Conservation (phyloP, 176 grass and related monocot genomes). For the Avena atlantica region DNA sequence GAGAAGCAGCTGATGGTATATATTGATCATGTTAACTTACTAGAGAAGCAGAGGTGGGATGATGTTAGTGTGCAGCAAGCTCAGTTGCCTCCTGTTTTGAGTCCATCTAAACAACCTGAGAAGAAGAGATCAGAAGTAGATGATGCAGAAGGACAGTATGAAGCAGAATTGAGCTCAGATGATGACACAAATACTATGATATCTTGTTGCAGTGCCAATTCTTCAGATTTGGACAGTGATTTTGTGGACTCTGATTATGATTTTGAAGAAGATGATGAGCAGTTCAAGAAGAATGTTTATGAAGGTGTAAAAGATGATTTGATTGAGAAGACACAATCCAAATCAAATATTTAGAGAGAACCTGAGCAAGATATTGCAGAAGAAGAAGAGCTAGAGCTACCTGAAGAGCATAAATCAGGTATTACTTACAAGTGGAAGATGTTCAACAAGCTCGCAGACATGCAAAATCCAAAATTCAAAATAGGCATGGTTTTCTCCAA, state of each 20-base stretch:
- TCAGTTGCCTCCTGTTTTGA: neutral
- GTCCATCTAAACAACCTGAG: neutral
- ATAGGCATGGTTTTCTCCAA: too few species aligned
- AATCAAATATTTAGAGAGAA: neutral
- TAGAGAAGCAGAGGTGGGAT: neutral
- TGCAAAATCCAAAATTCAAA: too few species aligned
- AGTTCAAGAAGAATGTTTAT: neutral
- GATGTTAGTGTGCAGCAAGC: neutral
- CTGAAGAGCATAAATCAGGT: too few species aligned
- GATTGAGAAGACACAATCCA: neutral
- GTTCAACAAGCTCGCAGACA: too few species aligned
- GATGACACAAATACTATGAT: neutral
- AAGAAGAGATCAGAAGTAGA: neutral
- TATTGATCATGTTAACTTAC: neutral
- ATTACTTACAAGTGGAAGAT: neutral
- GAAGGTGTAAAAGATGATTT: neutral
- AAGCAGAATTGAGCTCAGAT: too few species aligned
- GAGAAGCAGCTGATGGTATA: neutral
- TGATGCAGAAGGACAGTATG: too few species aligned
- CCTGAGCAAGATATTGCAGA: neutral
- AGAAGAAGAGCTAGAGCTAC: neutral
- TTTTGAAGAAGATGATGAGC: neutral
- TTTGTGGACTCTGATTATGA: neutral
- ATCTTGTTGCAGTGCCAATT: neutral
- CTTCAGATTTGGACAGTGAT: neutral